phyloP scores from a whole-genome alignment of 192 early-diverging fungal species.

The Kickxella alabastrina region DNA sequence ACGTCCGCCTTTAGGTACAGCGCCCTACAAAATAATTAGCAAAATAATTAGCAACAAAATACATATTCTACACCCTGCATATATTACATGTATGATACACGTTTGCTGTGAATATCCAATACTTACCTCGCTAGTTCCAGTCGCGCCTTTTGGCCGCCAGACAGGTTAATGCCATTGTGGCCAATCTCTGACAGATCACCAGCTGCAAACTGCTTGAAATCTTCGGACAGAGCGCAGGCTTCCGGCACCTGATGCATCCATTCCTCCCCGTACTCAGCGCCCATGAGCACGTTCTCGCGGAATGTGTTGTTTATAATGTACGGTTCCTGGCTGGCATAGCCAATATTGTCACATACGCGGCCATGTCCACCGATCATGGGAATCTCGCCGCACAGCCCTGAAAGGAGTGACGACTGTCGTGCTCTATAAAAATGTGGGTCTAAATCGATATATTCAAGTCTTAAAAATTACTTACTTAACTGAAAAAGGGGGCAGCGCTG shows the following conservation, averaged over 20 bases:
- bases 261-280: constrained; percentile 18
- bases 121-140: constrained; percentile 54
- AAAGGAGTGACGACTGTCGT: too few relatives aligned
- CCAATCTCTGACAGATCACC: constrained; percentile 55
- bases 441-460: too few relatives aligned
- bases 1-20: constrained; percentile 60
- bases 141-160: too few relatives aligned
- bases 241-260: constrained; percentile 13
- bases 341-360: constrained; percentile 55
- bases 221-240: constrained; percentile 23
- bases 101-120: too few relatives aligned
- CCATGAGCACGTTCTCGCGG: constrained; percentile 47
- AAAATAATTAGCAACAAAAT: background rate
- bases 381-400: constrained; percentile 77
- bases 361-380: constrained; percentile 65
- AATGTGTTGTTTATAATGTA: constrained; percentile 33
- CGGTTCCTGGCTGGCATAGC: constrained; percentile 41
- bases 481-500: too few relatives aligned
- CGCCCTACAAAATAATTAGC: constrained; percentile 33
- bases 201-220: constrained; percentile 15
- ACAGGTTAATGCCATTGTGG: constrained; percentile 54
- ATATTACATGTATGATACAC: too few relatives aligned
- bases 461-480: too few relatives aligned
- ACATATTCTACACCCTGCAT: too few relatives aligned
- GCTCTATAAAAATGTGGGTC: too few relatives aligned